Evolutionary conservation across 2,329 filamentous ascomycete genomes (phyloP).

Genomic region (Byssochlamys sp.): DNA sequence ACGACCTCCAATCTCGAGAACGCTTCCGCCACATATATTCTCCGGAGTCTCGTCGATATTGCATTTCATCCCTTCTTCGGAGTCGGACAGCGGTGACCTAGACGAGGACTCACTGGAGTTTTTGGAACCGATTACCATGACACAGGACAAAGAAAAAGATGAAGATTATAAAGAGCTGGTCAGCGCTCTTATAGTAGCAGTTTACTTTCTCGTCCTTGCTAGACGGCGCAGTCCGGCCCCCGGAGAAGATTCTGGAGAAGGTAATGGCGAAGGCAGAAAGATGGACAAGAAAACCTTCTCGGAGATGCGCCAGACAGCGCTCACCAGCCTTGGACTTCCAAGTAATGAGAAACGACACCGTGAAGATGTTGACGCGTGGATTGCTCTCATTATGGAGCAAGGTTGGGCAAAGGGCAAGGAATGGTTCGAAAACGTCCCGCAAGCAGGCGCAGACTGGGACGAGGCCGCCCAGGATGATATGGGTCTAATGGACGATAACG

Average conservation of each 20-base stretch:
- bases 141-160: slow-evolving; percentile 32
- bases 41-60: slow-evolving; percentile 58
- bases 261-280: slow-evolving; percentile 13
- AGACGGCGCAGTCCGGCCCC: slow-evolving; percentile 37
- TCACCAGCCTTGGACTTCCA: slow-evolving; percentile 27
- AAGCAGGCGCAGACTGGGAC: slow-evolving; percentile 23
- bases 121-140: slow-evolving; percentile 29
- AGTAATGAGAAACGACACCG: slow-evolving; percentile 34
- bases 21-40: slow-evolving; percentile 61
- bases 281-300: slow-evolving; percentile 34
- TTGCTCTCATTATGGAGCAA: slow-evolving; percentile 45
- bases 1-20: slow-evolving; percentile 30
- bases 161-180: slow-evolving; percentile 34
- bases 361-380: slow-evolving; percentile 52
- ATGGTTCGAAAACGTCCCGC: slow-evolving; percentile 55
- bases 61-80: slow-evolving; percentile 35
- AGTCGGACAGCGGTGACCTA: slow-evolving; percentile 42
- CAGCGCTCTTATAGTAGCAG: slow-evolving; percentile 30
- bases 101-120: slow-evolving; percentile 26
- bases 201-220: slow-evolving; percentile 38
- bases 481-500: slow-evolving; percentile 26
- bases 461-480: slow-evolving; percentile 26
- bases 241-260: not conserved
- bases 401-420: slow-evolving; percentile 50
- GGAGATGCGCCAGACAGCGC: slow-evolving; percentile 31